Percentiles rank a stretch among this genome's conserved stretches.
These are phyloP conservation scores for Neurospora tetrasperma DNA, from an alignment of 495 filamentous ascomycete species.

Conservation along the genomic window DNA sequence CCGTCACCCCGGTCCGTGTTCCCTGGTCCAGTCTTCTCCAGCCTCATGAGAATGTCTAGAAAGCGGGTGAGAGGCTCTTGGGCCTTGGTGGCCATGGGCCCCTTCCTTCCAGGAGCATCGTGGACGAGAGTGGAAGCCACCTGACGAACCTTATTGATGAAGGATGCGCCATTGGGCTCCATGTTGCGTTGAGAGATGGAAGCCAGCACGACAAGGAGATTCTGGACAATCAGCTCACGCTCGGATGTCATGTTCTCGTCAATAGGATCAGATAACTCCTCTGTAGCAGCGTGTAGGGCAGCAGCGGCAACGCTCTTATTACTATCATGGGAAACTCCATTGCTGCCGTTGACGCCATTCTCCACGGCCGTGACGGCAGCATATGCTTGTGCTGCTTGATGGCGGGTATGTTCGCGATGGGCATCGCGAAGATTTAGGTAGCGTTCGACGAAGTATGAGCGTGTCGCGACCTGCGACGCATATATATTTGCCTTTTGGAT, in stretches of 20 bases:
- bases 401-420: constrained; percentile 26
- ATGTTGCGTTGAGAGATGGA: constrained; percentile 70
- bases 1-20: constrained; percentile 10
- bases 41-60: constrained; percentile 56
- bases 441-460: constrained; percentile 73
- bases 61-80: constrained; percentile 58
- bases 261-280: constrained; percentile 25
- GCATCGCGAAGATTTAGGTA: constrained; percentile 59
- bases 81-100: constrained; percentile 43
- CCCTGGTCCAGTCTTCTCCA: constrained; percentile 45
- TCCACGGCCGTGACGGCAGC: constrained; percentile 4
- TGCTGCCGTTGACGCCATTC: constrained; percentile 14
- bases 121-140: constrained; percentile 67
- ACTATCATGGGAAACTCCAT: constrained; percentile 5
- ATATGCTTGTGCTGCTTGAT: constrained; percentile 11
- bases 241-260: constrained; percentile 52
- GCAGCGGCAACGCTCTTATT: constrained; percentile 20
- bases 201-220: constrained; percentile 56
- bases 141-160: constrained; percentile 62
- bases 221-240: constrained; percentile 63
- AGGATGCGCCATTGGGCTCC: constrained; percentile 68
- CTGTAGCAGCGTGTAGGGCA: constrained; percentile 13
- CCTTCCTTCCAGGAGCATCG: constrained; percentile 46
- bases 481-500: constrained; percentile 83
- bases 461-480: constrained; percentile 59